Percentiles rank a stretch among this genome's conserved stretches.
These are phyloP conservation scores for Trichoderma atroviride DNA, from an alignment of 2,329 filamentous ascomycete genomes.

Conservation along the genomic window DNA sequence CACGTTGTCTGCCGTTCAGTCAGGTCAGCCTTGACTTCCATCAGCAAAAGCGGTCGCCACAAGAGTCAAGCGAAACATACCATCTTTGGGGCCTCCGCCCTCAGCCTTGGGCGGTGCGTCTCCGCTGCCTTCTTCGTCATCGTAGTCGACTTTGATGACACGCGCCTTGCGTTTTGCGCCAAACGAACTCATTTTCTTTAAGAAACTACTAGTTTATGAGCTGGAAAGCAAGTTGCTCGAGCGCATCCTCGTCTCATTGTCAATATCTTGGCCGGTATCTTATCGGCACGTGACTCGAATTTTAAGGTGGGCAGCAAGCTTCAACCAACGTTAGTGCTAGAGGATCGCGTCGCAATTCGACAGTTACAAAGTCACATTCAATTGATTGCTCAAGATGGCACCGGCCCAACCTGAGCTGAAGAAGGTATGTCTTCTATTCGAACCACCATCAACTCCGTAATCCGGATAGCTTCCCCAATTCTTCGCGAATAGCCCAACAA, in stretches of 20 bases:
- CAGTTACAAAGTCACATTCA: slow-evolving; percentile 30
- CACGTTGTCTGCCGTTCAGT: slow-evolving; percentile 36
- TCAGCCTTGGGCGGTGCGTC: slow-evolving; percentile 31
- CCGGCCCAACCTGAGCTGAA: slow-evolving; percentile 99
- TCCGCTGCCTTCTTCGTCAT: slow-evolving; percentile 58
- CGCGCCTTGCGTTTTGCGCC: slow-evolving; percentile 68
- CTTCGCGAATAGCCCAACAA: background rate
- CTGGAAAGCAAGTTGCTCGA: slow-evolving; percentile 1
- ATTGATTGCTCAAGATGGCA: slow-evolving; percentile 70
- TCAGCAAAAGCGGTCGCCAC: slow-evolving; percentile 39
- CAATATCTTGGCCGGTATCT: slow-evolving; percentile 40
- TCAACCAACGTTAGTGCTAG: slow-evolving; percentile 30
- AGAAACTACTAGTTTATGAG: background rate
- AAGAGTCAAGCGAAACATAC: slow-evolving; percentile 39
- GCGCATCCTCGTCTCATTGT: slow-evolving; percentile 5
- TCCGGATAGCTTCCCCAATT: background rate
- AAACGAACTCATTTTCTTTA: slow-evolving; percentile 57
- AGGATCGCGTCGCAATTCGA: slow-evolving; percentile 36
- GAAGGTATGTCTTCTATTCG: slow-evolving; percentile 64
- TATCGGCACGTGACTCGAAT: slow-evolving; percentile 53
- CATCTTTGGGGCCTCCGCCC: slow-evolving; percentile 37
- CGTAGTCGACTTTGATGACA: slow-evolving; percentile 72
- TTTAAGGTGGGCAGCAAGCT: slow-evolving; percentile 32
- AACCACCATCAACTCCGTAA: background rate
- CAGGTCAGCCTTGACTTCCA: slow-evolving; percentile 42